A percentile compares a stretch with the other conserved stretches of the same genome.
These are phyloP conservation scores for Larix kaempferi DNA, from an alignment of 75 land plant species.

Conservation along the genomic window DNA sequence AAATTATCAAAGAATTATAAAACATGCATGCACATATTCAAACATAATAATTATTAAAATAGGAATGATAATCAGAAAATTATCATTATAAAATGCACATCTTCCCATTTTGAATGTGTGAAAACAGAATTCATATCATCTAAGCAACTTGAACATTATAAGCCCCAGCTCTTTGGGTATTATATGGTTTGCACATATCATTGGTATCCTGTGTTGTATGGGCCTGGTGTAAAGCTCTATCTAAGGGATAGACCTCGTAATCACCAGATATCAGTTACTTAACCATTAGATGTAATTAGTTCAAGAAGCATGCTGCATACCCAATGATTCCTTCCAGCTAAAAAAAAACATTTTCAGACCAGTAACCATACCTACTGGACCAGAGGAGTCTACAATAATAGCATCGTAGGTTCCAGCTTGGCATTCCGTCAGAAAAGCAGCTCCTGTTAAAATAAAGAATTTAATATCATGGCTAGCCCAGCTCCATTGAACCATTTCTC, in stretches of 20 bases:
- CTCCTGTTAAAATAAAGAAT: conserved; percentile 45
- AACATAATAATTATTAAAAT: too few relatives aligned
- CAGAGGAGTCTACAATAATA: conserved; percentile 96
- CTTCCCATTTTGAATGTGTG: background rate
- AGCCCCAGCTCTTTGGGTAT: background rate
- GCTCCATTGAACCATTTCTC: background rate
- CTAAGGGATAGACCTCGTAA: background rate
- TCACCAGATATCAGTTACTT: background rate
- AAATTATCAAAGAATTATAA: background rate
- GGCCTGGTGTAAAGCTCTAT: background rate
- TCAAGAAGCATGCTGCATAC: background rate
- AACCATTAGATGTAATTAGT: background rate
- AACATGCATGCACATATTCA: too few relatives aligned
- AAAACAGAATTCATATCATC: background rate
- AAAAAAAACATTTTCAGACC: background rate
- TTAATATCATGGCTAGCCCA: background rate
- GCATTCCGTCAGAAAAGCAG: conserved; percentile 61
- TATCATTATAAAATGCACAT: too few relatives aligned
- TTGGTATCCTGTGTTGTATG: background rate
- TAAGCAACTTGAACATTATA: background rate
- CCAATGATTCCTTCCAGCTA: background rate
- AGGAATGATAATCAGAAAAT: too few relatives aligned
- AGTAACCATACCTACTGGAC: conserved; percentile 77
- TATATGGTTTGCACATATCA: background rate
- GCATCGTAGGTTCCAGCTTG: conserved; percentile 86